phyloP scores from a whole-genome alignment of 805 yeast genomes.

The Saccharomycopsis sp. region DNA sequence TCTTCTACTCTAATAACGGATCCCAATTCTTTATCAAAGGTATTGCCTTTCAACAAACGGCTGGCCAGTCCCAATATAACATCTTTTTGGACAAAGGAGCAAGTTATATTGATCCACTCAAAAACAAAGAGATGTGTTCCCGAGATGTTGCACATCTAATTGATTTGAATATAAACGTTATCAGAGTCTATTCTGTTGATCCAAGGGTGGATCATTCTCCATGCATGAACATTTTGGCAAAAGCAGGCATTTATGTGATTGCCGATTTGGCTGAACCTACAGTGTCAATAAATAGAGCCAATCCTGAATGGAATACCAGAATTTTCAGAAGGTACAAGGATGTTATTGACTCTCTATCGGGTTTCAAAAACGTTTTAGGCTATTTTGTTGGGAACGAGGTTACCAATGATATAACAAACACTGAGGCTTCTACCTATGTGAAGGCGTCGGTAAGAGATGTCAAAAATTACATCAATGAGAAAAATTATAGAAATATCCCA shows the following conservation, averaged over 20 bases:
- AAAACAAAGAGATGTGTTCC: conserved; percentile 59
- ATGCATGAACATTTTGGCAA: conserved; percentile 68
- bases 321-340: conserved; percentile 70
- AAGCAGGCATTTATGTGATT: conserved; percentile 87
- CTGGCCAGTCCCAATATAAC: conserved; percentile 35
- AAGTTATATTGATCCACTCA: conserved; percentile 61
- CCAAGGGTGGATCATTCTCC: conserved; percentile 62
- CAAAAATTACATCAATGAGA: conserved; percentile 61
- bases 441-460: conserved; percentile 94
- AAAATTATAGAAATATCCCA: conserved; percentile 73
- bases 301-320: conserved; percentile 71
- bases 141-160: conserved; percentile 77
- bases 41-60: conserved; percentile 76
- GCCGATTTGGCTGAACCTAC: conserved; percentile 88
- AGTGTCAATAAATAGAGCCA: conserved; percentile 64
- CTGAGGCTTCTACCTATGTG: conserved; percentile 88
- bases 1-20: conserved; percentile 65
- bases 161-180: conserved; percentile 63
- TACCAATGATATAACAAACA: conserved; percentile 72
- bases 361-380: conserved; percentile 79
- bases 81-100: not conserved
- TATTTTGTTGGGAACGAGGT: conserved; percentile 99
- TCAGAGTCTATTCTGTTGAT: conserved; percentile 84
- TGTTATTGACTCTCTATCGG: conserved; percentile 74
- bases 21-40: conserved; percentile 85